Base-by-base conservation (phyloP, 495 filamentous ascomycete genomes). In the Neurospora sp. region DNA sequence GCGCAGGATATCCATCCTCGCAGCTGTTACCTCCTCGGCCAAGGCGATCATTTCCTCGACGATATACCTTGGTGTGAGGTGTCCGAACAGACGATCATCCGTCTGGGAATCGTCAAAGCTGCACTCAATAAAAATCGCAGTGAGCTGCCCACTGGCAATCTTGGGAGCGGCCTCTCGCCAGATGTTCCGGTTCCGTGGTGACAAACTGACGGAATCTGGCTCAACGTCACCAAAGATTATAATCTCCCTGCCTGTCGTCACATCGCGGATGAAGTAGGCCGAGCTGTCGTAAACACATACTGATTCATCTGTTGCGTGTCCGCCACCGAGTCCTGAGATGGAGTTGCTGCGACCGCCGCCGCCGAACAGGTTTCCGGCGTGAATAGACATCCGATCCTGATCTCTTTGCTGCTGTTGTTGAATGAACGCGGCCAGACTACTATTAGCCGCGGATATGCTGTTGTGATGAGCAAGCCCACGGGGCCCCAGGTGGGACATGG, bases 201-300 rank as follows among this genome's bases (percentile, higher is more conserved):
- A 89, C 5, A 93, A 80, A 1, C 93, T 95, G 66, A 98, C 81
- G 11, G 89, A 89, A 79, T 99, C 96, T 10, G 96, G 94, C 78
- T 99, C 96, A 42, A 98, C 91, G 77, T 99, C 96, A 48, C 96
- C 96, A 79, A 97, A 98, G 72, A 99, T 90, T 62, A 99, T 88
- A 35, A 98, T 88, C 82, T 97, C 94, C 54, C 85, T 85, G 2
- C 90, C 88, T 0, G 89, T 91, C 1, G 81, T 73, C 20, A 90
- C 84, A 71, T 94, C 90, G 18, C 92, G 91, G 74, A 99, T 89
- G 81, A 99, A 98, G 80, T 92, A 99, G 1, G 92, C 96, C 3
- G 93, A 93, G 79, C 92, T 94, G 79, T 99, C 94, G 69, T 89
- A 88, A 0, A 91, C 89, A 70, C 89, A 94, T 69, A 76, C 79